Percentiles rank a stretch among this genome's conserved stretches.
phyloP scores from a whole-genome alignment of 345 rosid species.

The Corchorus olitorius region DNA sequence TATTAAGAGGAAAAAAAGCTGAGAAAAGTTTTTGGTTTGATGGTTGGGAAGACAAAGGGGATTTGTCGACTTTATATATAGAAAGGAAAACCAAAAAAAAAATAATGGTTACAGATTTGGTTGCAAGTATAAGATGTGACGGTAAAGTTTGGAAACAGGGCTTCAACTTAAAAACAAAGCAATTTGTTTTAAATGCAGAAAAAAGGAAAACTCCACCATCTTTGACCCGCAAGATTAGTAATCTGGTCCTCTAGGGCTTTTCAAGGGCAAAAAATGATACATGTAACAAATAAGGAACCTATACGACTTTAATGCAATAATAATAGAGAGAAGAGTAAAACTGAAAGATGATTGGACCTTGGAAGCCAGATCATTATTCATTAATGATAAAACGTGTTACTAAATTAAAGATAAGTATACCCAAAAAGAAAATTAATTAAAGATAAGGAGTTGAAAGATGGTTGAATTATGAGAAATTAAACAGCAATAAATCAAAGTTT shows the following conservation, averaged over 20 bases:
- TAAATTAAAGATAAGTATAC: neutral
- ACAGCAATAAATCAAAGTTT: neutral
- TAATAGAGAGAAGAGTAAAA: neutral
- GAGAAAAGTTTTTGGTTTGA: constrained; percentile 7
- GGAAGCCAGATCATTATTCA: neutral
- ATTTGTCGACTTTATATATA: neutral
- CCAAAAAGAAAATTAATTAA: too few relatives aligned
- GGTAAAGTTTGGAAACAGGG: constrained; percentile 4
- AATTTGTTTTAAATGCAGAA: neutral
- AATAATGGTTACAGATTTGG: neutral
- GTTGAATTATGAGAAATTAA: neutral
- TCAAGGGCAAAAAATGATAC: neutral
- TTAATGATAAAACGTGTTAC: neutral
- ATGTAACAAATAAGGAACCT: neutral
- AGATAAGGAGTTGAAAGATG: too few relatives aligned
- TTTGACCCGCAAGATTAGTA: neutral
- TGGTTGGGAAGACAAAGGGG: neutral
- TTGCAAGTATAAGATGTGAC: constrained; percentile 7
- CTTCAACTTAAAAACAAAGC: constrained; percentile 20
- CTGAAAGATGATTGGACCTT: neutral
- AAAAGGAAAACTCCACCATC: neutral
- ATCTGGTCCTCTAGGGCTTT: neutral
- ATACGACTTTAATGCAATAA: neutral
- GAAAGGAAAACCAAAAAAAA: neutral
- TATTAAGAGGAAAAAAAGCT: neutral